A percentile compares a stretch with the other conserved stretches of the same genome.
phyloP scores from a whole-genome alignment of 352 stramenopile genomes.

The Pythium utonaiense region DNA sequence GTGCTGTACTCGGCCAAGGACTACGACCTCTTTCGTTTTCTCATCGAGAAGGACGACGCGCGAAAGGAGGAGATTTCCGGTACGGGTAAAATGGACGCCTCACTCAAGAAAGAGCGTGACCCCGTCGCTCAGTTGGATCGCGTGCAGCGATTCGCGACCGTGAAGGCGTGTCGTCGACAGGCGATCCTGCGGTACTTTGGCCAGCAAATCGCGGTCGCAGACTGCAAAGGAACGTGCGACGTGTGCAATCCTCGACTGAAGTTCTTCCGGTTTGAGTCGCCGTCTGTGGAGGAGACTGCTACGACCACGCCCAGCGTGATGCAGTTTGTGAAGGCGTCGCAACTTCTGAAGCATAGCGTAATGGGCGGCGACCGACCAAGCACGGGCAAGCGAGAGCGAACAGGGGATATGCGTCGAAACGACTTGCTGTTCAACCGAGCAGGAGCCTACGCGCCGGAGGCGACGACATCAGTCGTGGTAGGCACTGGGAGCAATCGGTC shows the following conservation, averaged over 20 bases:
- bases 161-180: conserved; percentile 50
- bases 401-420: conserved; percentile 34
- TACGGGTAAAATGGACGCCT: conserved; percentile 4
- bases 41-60: conserved; percentile 34
- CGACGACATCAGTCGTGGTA: conserved; percentile 51
- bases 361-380: conserved; percentile 20
- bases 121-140: conserved; percentile 30
- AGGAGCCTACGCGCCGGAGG: conserved; percentile 40
- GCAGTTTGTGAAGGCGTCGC: conserved; percentile 17
- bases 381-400: conserved; percentile 18
- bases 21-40: conserved; percentile 46
- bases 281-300: neutral
- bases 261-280: conserved; percentile 43
- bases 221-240: conserved; percentile 49
- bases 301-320: neutral
- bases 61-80: conserved; percentile 1
- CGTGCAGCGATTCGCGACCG: conserved; percentile 41
- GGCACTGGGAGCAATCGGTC: conserved; percentile 18
- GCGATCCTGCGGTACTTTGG: conserved; percentile 55
- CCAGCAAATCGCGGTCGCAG: conserved; percentile 36
- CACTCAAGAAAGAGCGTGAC: conserved; percentile 23
- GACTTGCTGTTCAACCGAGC: conserved; percentile 43
- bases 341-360: neutral
- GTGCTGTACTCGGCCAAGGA: conserved; percentile 70
- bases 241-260: conserved; percentile 56